Evolutionary conservation across 2,329 filamentous ascomycete genomes (phyloP), one percentile per base, ranked within the genome.

Genomic region (Phialophora expanda): DNA sequence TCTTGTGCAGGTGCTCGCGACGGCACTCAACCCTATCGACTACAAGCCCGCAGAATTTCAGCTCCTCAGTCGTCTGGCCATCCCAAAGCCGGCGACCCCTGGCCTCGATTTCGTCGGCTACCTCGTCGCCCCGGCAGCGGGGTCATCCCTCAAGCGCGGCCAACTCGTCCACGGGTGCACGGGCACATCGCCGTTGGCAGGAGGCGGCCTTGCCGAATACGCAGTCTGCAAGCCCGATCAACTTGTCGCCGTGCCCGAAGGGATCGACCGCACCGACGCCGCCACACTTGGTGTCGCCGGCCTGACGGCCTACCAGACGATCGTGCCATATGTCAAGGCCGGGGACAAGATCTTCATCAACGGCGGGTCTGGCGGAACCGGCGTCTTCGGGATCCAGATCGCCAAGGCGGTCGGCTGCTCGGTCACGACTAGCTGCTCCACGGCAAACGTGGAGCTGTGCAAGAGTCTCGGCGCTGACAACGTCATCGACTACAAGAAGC

Each of bases 311-410:
- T 82, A 81, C 67, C 81, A 84, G 71, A 73, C 76, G n/a, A 76
- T 86, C 22, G 73, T 83, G 12, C 79, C 79, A 1, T 74, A 80
- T 63, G 80, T 83, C 56, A 77, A 78, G 26, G 66, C 75, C 3
- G 86, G 86, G 17, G 81, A 85, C 56, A 83, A 81, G 70, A 79
- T 90, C 4, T 86, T 90, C 71, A 83, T 90, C 74, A 89, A 90
- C 69, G 87, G 87, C n/a, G 87, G 87, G 0, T 85, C 82, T 2
- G 88, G 88, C 8, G 88, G 88, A 0, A 83, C 81, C 0, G 88
- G 88, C 0, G 81, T 83, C 0, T 88, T 83, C 64, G 84, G 81
- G 0, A 85, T 90, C 61, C 88, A 90, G 72, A 82, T 90, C 53
- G 87, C 87, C 8, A 89, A 89, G 73, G 78, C 79, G 0, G 72